Evolutionary conservation across 805 yeast genomes (phyloP).

Genomic region (Candida pseudofarinosa): DNA sequence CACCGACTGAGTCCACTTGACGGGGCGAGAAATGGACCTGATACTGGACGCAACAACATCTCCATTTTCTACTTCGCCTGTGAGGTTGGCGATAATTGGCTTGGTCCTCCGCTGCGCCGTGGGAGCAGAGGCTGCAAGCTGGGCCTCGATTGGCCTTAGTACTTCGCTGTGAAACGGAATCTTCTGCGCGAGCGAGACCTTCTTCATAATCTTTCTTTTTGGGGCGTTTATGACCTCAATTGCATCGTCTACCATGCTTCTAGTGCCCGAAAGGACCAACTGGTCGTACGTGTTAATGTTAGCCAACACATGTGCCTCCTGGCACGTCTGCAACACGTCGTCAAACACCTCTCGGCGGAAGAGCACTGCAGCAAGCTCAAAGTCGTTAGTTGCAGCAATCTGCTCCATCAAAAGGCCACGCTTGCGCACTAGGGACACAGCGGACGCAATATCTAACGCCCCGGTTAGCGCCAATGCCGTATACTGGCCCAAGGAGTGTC

Average conservation of each 20-base stretch:
- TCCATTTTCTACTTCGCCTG: slow-evolving; percentile 19
- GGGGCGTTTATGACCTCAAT: slow-evolving; percentile 14
- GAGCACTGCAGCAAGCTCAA: slow-evolving; percentile 35
- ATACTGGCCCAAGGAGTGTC: slow-evolving; percentile 53
- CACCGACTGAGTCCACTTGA: slow-evolving; percentile 38
- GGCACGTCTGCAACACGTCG: slow-evolving; percentile 14
- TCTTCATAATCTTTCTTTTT: slow-evolving; percentile 18
- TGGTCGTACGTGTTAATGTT: slow-evolving; percentile 43
- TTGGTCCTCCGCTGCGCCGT: slow-evolving; percentile 6
- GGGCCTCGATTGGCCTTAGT: slow-evolving; percentile 33
- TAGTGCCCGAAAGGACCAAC: slow-evolving; percentile 43
- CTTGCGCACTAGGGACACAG: slow-evolving; percentile 39
- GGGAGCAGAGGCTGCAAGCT: slow-evolving; percentile 20
- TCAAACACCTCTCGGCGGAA: slow-evolving; percentile 22
- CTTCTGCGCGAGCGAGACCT: slow-evolving; percentile 36
- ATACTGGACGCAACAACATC: slow-evolving; percentile 30
- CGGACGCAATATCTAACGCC: slow-evolving; percentile 26
- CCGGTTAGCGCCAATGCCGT: slow-evolving; percentile 40
- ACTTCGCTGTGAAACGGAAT: slow-evolving; percentile 50
- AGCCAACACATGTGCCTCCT: slow-evolving; percentile 34
- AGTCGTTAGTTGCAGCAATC: slow-evolving; percentile 15
- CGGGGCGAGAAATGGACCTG: slow-evolving; percentile 41
- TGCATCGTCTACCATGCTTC: slow-evolving; percentile 17
- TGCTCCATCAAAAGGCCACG: slow-evolving; percentile 44
- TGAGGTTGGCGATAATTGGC: slow-evolving; percentile 38